A percentile compares a stretch with the other conserved stretches of the same genome.
Conservation (phyloP, 768 basidiomycete species). For the Cyclocybe aegerita region DNA sequence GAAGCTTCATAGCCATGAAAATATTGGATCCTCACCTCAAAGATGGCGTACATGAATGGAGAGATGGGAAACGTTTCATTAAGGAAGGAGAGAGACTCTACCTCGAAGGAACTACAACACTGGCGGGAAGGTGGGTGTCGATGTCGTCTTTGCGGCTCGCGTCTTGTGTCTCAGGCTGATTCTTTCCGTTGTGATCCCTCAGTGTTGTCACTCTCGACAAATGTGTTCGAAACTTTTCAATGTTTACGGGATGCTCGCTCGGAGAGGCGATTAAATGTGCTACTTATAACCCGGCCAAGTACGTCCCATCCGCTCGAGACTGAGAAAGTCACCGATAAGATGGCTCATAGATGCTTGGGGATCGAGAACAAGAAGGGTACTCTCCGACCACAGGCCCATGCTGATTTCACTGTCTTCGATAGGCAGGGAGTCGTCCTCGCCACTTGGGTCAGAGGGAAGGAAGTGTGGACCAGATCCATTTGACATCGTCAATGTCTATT, state of each 20-base stretch:
- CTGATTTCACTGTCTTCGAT: slow-evolving; percentile 80
- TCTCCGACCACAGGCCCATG: slow-evolving; percentile 79
- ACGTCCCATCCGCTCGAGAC: slow-evolving; percentile 16
- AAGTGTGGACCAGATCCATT: slow-evolving; percentile 55
- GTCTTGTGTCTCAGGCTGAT: background rate
- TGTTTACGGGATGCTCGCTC: slow-evolving; percentile 81
- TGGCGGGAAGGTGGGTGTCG: slow-evolving; percentile 75
- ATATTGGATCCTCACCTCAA: slow-evolving; percentile 81
- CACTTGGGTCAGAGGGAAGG: slow-evolving; percentile 77
- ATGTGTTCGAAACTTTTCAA: slow-evolving; percentile 82
- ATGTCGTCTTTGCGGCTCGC: background rate
- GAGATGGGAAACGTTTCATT: slow-evolving; percentile 76
- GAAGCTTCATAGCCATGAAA: slow-evolving; percentile 63
- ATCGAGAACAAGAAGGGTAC: slow-evolving; percentile 82
- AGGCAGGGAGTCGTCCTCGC: slow-evolving; percentile 61
- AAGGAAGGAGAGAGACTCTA: slow-evolving; percentile 82
- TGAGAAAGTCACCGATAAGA: background rate
- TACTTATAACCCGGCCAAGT: slow-evolving; percentile 84
- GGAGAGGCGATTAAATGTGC: slow-evolving; percentile 85
- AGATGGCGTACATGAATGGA: slow-evolving; percentile 88
- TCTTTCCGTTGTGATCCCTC: background rate
- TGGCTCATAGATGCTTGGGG: slow-evolving; percentile 58
- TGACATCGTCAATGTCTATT: slow-evolving; percentile 5
- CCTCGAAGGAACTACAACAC: slow-evolving; percentile 81
- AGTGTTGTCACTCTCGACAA: slow-evolving; percentile 83